phyloP scores from a whole-genome alignment of 345 rosid species.

The Populus pruinosa region DNA sequence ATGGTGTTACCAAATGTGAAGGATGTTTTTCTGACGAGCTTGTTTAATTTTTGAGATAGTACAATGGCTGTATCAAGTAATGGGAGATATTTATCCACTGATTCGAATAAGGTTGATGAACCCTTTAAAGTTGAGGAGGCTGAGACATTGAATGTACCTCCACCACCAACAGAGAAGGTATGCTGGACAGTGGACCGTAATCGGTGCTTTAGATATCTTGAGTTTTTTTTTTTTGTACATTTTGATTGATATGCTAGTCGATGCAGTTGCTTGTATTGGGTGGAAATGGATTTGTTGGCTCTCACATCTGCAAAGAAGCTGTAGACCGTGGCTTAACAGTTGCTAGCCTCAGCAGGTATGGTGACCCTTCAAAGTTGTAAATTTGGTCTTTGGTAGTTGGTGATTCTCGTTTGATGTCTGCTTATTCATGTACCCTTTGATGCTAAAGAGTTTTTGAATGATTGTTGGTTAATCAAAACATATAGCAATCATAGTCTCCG shows the following conservation, averaged over 20 bases:
- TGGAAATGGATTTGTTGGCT: constrained; percentile 98
- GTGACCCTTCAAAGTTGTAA: neutral
- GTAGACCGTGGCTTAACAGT: constrained; percentile 64
- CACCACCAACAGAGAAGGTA: constrained; percentile 83
- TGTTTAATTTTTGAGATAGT: constrained; percentile 17
- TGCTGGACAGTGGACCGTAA: neutral
- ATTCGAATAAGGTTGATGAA: constrained; percentile 73
- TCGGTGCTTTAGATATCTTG: neutral
- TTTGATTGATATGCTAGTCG: constrained; percentile 10
- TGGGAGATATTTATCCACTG: constrained; percentile 58
- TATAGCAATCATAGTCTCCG: neutral
- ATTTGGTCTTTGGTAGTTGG: neutral
- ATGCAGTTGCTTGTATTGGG: constrained; percentile 91
- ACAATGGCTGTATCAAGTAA: constrained; percentile 29
- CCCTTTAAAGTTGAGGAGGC: constrained; percentile 85
- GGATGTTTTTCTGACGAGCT: neutral
- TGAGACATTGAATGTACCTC: constrained; percentile 71
- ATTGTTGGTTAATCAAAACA: neutral
- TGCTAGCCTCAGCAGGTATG: constrained; percentile 95
- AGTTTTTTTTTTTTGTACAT: neutral
- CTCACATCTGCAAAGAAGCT: constrained; percentile 87
- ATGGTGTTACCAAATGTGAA: neutral
- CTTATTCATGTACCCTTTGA: neutral
- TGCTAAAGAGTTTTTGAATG: neutral
- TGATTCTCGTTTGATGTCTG: neutral